Evolutionary conservation across 2,329 filamentous ascomycete genomes (phyloP), one percentile per base, ranked within the genome.

Genomic region (Exophiala sideris): DNA sequence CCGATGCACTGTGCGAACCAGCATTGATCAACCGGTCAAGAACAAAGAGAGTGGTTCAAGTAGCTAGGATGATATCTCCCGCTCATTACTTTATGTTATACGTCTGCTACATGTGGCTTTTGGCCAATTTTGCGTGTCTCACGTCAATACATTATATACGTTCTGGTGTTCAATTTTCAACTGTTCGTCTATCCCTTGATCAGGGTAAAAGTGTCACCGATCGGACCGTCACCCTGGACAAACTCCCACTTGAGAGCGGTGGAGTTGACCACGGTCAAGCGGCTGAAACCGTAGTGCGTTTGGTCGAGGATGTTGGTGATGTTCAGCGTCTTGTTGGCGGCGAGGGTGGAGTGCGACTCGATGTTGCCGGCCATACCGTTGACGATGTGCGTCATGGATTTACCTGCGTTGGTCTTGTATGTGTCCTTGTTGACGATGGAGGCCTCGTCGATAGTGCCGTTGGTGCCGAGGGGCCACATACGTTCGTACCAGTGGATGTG

Each of bases 341-440:
- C 61, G 11, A 79, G 64, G 2, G 66, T 70, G 57, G 68, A 73
- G 66, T 80, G 77, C 53, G 71, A 75, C 59, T 79, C 77, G 40
- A 79, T 72, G 56, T 79, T 79, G 18, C 78, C 77, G 2, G 78
- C 78, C 70, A 76, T 76, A n/a, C 77, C 78, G 62, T 79, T 80
- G 65, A 76, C 68, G 33, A 80, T 67, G 54, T 79, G 76, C 1
- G 75, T 76, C 56, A 80, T 74, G 14, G 75, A 77, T 20, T 67
- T 69, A 42, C 77, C 77, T 1, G 74, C 67, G 58, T 78, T 78
- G 50, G 72, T 72, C 44, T 63, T 60, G 66, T 78, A 80, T 8
- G 76, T 79, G 64, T 76, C 70, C 56, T 78, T 75, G 65, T 77
- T 69, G 46, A 77, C 54, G 36, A 80, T 66, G 1, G 73, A 72